Evolutionary conservation across 2,329 filamentous ascomycete species (phyloP), one percentile per base, ranked within the genome.

Genomic region (Clonostachys solani): DNA sequence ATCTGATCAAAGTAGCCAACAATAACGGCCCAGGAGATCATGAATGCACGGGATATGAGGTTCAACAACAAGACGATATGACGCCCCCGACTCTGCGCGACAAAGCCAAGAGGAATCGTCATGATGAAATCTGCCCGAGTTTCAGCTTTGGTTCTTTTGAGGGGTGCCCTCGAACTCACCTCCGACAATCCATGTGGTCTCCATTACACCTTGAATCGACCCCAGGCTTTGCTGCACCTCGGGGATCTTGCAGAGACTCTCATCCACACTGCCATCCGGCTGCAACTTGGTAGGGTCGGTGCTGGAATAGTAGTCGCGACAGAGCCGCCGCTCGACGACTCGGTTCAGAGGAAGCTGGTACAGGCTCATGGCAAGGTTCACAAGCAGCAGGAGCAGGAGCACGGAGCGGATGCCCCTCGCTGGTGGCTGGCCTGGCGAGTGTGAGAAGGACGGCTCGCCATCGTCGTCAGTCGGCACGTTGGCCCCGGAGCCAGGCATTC

Each of bases 181-280:
- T 43, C 74, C 73, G 6, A 69, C 66, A n/a, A 75, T 69, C 73
- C 73, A 75, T 1, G 66, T 53, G 2, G 71, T 73, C 45, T 77
- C 74, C 66, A 75, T 72, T 5, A 57, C 59, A 1, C 78, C 78
- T 48, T 78, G 73, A 5, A 81, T 64, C 65, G 72, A 71, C 4
- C 77, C 79, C 9, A 82, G 61, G 15, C 63, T 61, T 47, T 71
- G 63, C 56, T 81, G 78, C 6, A 82, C 66, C 12, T 56, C 58
- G 48, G 79, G 69, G 10, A 76, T 56, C 55, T 83, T 83, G 60
- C 79, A 83, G 5, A 78, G 56, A 48, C 67, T 60, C 58, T 83
- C 79, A 2, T 71, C 65, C 2, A 82, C 60, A 18, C 59, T 59
- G 5, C 71, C 72, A 45, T 67, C 64, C 17, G 36, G 36, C 15